Evolutionary conservation across 2,329 filamentous ascomycete species (phyloP).

Genomic region (Botrytis byssoidea): DNA sequence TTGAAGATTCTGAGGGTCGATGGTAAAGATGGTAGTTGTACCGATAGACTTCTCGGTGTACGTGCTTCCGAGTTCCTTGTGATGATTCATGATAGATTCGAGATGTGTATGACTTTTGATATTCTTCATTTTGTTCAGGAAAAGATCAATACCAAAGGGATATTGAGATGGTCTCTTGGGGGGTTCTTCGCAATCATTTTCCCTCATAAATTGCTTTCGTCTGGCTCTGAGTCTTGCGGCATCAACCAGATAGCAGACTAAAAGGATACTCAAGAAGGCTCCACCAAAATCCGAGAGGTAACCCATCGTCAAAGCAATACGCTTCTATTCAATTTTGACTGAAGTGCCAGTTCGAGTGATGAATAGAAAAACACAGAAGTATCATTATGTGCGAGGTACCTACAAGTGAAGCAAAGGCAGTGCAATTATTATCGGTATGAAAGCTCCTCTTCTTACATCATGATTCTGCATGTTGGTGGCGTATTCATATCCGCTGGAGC

Average conservation of each 20-base stretch:
- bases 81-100: neutral
- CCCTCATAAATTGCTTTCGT: neutral
- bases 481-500: neutral
- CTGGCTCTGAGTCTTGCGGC: neutral
- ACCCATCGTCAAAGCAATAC: neutral
- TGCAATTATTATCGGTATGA: neutral
- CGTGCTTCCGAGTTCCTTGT: neutral
- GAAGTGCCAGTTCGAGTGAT: rapidly evolving
- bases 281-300: neutral
- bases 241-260: neutral
- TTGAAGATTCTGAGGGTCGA: conserved; percentile 55
- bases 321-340: neutral
- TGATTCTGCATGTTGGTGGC: neutral
- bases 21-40: conserved; percentile 45
- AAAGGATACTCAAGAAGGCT: neutral
- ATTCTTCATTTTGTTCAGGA: conserved; percentile 42
- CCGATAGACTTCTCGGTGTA: neutral
- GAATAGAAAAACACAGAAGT: neutral
- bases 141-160: conserved; percentile 48
- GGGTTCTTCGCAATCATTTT: conserved; percentile 48
- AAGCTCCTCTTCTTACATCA: neutral
- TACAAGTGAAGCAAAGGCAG: neutral
- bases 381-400: neutral
- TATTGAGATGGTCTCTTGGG: conserved; percentile 50
- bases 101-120: conserved; percentile 33